Evolutionary conservation across 1,284 basidiomycete species (phyloP).

Genomic region (Ustilago loliicola): DNA sequence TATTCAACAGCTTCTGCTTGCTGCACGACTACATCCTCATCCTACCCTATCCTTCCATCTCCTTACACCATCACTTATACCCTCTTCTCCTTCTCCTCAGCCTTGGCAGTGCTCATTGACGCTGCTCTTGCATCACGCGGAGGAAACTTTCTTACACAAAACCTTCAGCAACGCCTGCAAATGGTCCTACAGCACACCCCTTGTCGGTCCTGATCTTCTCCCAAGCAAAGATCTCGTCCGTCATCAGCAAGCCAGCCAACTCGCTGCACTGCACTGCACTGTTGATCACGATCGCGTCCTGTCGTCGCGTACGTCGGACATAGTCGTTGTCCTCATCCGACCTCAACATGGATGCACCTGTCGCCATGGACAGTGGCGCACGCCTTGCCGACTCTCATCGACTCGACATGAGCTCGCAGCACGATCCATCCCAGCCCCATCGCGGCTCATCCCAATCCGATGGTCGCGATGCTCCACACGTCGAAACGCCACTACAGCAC

Average conservation of each 20-base stretch:
- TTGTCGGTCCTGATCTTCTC: slow-evolving; percentile 4
- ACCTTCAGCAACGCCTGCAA: slow-evolving; percentile 4
- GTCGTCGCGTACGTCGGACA: background rate
- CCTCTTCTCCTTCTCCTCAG: background rate
- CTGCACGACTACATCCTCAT: slow-evolving; percentile 7
- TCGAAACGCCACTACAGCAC: slow-evolving; percentile 25
- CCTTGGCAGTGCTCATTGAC: background rate
- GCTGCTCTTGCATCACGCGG: background rate
- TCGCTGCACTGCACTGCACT: background rate
- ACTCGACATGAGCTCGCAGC: slow-evolving; percentile 4
- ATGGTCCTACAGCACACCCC: background rate
- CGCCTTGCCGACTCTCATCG: background rate
- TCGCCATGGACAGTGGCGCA: background rate
- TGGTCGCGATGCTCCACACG: slow-evolving; percentile 24
- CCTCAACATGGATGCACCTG: background rate
- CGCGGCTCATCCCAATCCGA: slow-evolving; percentile 39
- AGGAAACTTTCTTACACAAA: background rate
- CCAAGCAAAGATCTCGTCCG: background rate
- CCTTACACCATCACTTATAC: slow-evolving; percentile 1
- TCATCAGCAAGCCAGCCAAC: background rate
- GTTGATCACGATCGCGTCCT: background rate
- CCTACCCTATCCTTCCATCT: background rate
- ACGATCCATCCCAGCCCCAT: slow-evolving; percentile 19
- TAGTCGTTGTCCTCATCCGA: background rate
- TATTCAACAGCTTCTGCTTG: background rate